Base-by-base conservation (phyloP, 768 basidiomycete species). In the Coprinopsis marcescibilis region DNA sequence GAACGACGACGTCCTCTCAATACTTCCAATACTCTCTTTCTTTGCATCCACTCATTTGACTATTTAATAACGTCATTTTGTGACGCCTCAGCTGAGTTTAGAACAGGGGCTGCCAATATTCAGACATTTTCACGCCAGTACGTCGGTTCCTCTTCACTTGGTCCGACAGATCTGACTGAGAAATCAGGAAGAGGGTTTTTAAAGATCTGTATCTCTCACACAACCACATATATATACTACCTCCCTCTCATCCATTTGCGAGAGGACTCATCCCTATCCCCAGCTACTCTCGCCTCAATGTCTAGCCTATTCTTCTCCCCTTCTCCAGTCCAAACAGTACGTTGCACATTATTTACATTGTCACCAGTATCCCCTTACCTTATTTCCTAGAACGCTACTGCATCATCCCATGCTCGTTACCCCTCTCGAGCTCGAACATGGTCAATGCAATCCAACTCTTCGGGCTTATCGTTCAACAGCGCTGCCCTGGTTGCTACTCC, bases 371-470 rank as follows among this genome's bases (percentile, higher is more conserved):
- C n/a, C n/a, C n/a, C n/a, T n/a, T n/a, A n/a, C n/a, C n/a, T n/a
- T 19, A 15, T 15, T 40, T 19, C 29, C 8, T n/a, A 32, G 8
- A 32, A 8, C 29, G 29, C 29, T 32, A n/a, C 29, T 32, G 29
- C 8, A n/a, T n/a, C 11, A 6, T 23, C 5, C 7, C 15, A 5
- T 24, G 5, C 20, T 11, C 21, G 10, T 40, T 10, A 15, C 10
- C 20, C 20, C 25, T 27, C 7, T 10, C 39, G 12, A 25, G 19
- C 10, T n/a, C 41, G 41, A 7, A 43, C 41, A n/a, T 11, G 7
- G 41, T 43, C 41, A 19, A 17, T 43, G 24, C 24, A 8, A 21
- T 43, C 41, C 26, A 43, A 24, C 25, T 43, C 41, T n/a, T 43
- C 41, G n/a, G 14, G 4, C 24, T 27, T 30, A 14, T 49, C 48